These are phyloP conservation scores for Tolypocladium tundrense DNA, from an alignment of 2,329 filamentous ascomycete genomes.

Conservation along the genomic window DNA sequence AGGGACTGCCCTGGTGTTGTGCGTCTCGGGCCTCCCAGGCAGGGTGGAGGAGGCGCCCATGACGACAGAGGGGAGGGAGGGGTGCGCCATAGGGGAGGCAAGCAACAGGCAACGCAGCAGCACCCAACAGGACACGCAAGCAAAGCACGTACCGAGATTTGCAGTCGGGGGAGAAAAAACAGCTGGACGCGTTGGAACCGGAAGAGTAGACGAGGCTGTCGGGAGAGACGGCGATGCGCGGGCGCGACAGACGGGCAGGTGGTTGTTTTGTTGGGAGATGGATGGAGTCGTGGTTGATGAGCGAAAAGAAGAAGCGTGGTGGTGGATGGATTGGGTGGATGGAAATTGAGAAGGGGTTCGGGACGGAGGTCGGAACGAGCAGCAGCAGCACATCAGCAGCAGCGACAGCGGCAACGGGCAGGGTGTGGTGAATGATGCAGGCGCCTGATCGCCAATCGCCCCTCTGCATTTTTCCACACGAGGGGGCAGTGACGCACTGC, in stretches of 20 bases:
- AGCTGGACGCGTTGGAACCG: not conserved
- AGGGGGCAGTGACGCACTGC: not conserved
- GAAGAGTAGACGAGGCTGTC: not conserved
- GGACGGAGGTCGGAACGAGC: constrained; percentile 12
- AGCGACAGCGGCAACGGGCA: not conserved
- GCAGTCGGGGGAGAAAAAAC: not conserved
- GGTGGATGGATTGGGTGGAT: constrained; percentile 9
- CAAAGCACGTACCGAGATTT: constrained; percentile 5
- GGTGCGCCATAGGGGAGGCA: constrained; percentile 10
- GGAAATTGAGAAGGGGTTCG: constrained; percentile 20
- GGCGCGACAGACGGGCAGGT: constrained; percentile 5
- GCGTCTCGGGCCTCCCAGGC: not conserved
- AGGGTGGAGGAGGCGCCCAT: constrained; percentile 19
- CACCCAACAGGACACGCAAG: constrained; percentile 3
- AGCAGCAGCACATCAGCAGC: not conserved
- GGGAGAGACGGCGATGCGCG: constrained; percentile 9
- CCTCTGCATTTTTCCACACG: not conserved
- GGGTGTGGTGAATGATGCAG: constrained; percentile 4
- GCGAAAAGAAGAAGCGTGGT: constrained; percentile 15
- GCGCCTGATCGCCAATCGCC: constrained; percentile 2
- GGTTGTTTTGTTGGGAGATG: constrained; percentile 16
- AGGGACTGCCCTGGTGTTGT: not conserved
- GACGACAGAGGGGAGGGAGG: constrained; percentile 28
- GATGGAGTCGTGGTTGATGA: constrained; percentile 18
- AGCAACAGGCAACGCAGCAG: constrained; percentile 5